Evolutionary conservation across 2,329 filamentous ascomycete genomes (phyloP).

Genomic region (Sarocladium kiliense): DNA sequence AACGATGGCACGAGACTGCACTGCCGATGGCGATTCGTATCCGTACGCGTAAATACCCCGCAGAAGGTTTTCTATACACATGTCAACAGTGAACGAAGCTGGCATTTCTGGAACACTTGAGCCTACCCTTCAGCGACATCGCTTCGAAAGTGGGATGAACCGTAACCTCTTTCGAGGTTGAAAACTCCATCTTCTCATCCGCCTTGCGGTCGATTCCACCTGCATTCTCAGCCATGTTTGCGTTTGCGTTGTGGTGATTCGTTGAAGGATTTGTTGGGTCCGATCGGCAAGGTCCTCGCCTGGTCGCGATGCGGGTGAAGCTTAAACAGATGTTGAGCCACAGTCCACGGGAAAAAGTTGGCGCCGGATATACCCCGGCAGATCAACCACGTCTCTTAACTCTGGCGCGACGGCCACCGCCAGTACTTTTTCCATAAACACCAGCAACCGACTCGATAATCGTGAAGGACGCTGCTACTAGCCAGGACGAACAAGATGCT

Average conservation of each 20-base stretch:
- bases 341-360: slow-evolving; percentile 8
- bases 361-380: slow-evolving; percentile 1
- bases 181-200: slow-evolving; percentile 97
- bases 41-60: slow-evolving; percentile 98
- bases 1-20: slow-evolving; percentile 96
- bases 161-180: slow-evolving; percentile 95
- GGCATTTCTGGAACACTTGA: no score
- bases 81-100: no score
- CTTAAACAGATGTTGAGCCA: no score
- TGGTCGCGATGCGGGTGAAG: neutral
- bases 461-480: no score
- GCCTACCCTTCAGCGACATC: slow-evolving; percentile 84
- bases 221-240: slow-evolving; percentile 78
- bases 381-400: neutral
- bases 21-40: slow-evolving; percentile 95
- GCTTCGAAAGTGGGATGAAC: slow-evolving; percentile 91
- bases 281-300: no score
- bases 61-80: slow-evolving; percentile 71
- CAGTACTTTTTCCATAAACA: neutral
- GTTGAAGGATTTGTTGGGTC: neutral
- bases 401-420: neutral
- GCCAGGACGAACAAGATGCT: slow-evolving; percentile 50
- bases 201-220: slow-evolving; percentile 79
- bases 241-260: neutral
- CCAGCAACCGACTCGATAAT: neutral